A percentile compares a stretch with the other conserved stretches of the same genome.
These are phyloP conservation scores for Chimonanthus praecox DNA, from an alignment of 164 flowering plant genomes.

Conservation along the genomic window DNA sequence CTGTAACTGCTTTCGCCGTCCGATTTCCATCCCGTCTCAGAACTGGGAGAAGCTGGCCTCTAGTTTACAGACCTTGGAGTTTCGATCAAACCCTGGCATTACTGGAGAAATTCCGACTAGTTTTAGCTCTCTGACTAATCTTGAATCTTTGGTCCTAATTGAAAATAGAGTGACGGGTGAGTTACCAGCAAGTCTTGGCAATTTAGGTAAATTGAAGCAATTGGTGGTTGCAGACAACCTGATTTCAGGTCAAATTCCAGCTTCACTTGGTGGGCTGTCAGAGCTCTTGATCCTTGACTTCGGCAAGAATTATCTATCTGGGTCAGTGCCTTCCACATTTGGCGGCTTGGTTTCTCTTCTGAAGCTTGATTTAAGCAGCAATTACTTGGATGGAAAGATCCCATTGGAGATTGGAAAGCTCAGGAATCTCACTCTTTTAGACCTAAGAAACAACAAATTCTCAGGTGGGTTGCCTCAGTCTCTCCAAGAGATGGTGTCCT, in stretches of 20 bases:
- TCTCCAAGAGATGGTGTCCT: conserved; percentile 47
- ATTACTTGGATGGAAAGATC: conserved; percentile 47
- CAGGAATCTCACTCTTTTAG: conserved; percentile 71
- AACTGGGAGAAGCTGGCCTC: conserved; percentile 47
- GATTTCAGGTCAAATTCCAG: conserved; percentile 49
- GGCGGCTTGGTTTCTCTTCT: conserved; percentile 60
- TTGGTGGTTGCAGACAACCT: conserved; percentile 55
- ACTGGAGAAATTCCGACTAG: conserved; percentile 44
- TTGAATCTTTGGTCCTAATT: conserved; percentile 52
- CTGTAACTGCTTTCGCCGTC: conserved; percentile 50
- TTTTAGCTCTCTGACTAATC: conserved; percentile 45
- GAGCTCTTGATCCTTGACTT: conserved; percentile 66
- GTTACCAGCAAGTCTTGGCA: conserved; percentile 44
- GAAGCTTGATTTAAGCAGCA: conserved; percentile 85
- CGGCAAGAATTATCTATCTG: conserved; percentile 66
- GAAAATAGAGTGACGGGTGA: conserved; percentile 57
- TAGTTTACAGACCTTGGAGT: conserved; percentile 57
- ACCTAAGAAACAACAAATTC: conserved; percentile 60
- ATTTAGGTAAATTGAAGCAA: conserved; percentile 32
- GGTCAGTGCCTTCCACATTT: conserved; percentile 48
- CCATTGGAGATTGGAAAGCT: conserved; percentile 45
- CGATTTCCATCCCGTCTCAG: conserved; percentile 30
- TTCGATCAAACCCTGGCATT: conserved; percentile 70
- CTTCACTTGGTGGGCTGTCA: conserved; percentile 34
- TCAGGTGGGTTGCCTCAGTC: conserved; percentile 57